phyloP scores from a whole-genome alignment of 2,329 filamentous ascomycete genomes.

The Grosmannia clavigera region DNA sequence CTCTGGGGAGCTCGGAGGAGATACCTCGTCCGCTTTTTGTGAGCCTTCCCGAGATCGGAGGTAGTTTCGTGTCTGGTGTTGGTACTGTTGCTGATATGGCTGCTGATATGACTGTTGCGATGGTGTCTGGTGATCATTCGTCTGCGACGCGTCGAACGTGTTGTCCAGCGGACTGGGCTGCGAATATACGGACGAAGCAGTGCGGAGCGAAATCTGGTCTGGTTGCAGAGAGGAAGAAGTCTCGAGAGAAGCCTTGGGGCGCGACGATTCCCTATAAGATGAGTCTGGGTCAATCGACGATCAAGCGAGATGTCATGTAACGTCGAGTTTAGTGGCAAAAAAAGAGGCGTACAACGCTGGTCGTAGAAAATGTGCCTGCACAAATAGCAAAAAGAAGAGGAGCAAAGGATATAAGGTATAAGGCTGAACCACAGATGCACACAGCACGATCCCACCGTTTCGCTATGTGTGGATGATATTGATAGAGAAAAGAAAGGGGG shows the following conservation, averaged over 20 bases:
- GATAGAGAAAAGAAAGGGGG: not conserved
- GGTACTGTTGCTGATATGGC: not conserved
- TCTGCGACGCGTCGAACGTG: not conserved
- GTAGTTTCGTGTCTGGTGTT: not conserved
- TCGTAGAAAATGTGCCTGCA: not conserved
- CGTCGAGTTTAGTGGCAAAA: not conserved
- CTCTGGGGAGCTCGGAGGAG: conserved; percentile 47
- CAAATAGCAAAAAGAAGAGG: not conserved
- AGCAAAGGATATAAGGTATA: not conserved
- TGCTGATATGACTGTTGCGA: not conserved
- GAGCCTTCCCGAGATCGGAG: not conserved
- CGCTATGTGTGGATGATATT: not conserved
- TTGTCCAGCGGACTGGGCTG: not conserved
- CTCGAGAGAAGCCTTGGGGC: not conserved
- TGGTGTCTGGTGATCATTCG: not conserved
- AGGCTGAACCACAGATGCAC: not conserved
- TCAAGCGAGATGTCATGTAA: not conserved
- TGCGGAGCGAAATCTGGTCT: not conserved
- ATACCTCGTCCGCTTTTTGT: conserved; percentile 26
- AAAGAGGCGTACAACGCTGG: not conserved
- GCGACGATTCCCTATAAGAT: not conserved
- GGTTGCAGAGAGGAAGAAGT: too few species aligned
- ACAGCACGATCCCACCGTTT: not conserved
- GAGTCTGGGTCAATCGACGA: not conserved
- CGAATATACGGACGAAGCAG: not conserved